phyloP scores from a whole-genome alignment of 495 filamentous ascomycete genomes.

The Daldinia childiae region DNA sequence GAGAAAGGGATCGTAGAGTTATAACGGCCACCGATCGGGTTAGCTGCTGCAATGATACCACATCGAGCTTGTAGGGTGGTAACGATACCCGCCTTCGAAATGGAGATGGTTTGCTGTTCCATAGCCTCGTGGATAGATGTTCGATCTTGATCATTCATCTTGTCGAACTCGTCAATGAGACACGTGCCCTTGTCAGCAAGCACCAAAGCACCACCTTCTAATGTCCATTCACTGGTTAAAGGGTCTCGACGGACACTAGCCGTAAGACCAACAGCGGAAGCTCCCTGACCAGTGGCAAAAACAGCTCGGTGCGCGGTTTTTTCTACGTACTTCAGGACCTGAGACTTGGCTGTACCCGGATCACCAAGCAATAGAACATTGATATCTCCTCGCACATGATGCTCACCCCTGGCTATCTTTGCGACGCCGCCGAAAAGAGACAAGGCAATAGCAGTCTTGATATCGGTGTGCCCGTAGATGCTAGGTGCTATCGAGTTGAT shows the following conservation, averaged over 20 bases:
- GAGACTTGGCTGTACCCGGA: constrained; percentile 97
- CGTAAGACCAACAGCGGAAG: constrained; percentile 96
- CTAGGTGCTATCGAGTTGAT: constrained; percentile 93
- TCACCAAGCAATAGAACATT: constrained; percentile 97
- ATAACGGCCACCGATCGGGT: constrained; percentile 95
- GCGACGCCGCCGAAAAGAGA: constrained; percentile 95
- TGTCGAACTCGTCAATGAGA: constrained; percentile 99
- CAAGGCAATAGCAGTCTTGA: constrained; percentile 96
- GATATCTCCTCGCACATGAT: constrained; percentile 95
- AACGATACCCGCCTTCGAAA: constrained; percentile 98
- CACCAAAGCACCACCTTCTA: constrained; percentile 96
- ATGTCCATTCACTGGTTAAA: constrained; percentile 95
- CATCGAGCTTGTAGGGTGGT: constrained; percentile 98
- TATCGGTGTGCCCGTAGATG: constrained; percentile 96
- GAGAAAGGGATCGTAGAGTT: constrained; percentile 96
- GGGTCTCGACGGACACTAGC: constrained; percentile 96
- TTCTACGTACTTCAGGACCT: constrained; percentile 97
- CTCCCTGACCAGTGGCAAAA: constrained; percentile 98
- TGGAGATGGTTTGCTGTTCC: constrained; percentile 99
- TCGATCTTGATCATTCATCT: constrained; percentile 99
- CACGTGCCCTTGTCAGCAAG: constrained; percentile 95
- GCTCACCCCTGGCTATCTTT: constrained; percentile 87
- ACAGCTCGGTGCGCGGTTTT: constrained; percentile 97
- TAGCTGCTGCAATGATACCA: constrained; percentile 95
- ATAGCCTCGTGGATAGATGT: constrained; percentile 99